Percentiles rank a stretch among this genome's conserved stretches.
Evolutionary conservation across 192 early-diverging fungal genomes (phyloP).

Genomic region (Coemansia sp.): DNA sequence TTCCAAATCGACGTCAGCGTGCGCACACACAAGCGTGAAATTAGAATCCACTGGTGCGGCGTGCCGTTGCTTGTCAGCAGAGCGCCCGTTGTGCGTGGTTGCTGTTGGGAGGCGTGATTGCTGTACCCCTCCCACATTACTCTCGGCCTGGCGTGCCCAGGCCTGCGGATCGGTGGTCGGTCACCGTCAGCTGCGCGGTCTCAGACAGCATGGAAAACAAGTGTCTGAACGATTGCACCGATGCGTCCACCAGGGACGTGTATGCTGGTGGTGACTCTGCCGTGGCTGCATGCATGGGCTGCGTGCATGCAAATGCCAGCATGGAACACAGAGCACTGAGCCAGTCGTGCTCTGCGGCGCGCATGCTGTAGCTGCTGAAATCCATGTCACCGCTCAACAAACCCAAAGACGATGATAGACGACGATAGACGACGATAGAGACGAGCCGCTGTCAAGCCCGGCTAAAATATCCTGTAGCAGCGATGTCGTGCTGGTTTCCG

Average conservation of each 20-base stretch:
- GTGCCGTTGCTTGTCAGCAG: conserved; percentile 14
- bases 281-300: not conserved
- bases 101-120: conserved; percentile 57
- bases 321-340: conserved; percentile 4
- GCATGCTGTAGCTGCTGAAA: conserved; percentile 17
- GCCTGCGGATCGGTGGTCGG: too few species aligned
- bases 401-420: not conserved
- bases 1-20: conserved; percentile 52
- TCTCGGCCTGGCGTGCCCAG: too few species aligned
- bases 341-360: conserved; percentile 37
- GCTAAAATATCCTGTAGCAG: conserved; percentile 18
- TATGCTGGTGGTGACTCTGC: conserved; percentile 16
- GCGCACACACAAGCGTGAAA: conserved; percentile 49
- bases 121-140: conserved; percentile 61
- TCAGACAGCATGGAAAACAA: conserved; percentile 71
- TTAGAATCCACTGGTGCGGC: conserved; percentile 6
- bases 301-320: not conserved
- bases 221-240: conserved; percentile 74
- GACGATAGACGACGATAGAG: too few species aligned
- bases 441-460: not conserved
- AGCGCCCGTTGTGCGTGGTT: conserved; percentile 28
- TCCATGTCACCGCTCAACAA: conserved; percentile 7
- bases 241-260: conserved; percentile 70
- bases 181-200: conserved; percentile 68
- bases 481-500: conserved; percentile 36